Percentiles rank a stretch among this genome's conserved stretches.
phyloP scores from a whole-genome alignment of 495 filamentous ascomycete genomes.

The Aspergillus funiculosus region DNA sequence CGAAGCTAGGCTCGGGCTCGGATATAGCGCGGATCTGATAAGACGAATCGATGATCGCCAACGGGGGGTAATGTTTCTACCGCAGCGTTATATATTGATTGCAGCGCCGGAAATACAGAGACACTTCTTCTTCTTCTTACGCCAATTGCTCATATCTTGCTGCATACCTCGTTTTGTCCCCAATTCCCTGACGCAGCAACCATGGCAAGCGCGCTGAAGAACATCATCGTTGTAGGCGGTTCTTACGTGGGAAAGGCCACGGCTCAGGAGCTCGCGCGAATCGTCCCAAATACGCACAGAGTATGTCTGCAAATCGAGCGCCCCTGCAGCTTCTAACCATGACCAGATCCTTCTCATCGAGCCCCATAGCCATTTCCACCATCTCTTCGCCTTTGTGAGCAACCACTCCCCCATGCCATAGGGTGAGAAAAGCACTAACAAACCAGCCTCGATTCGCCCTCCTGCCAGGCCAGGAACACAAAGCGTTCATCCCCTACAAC shows the following conservation, averaged over 20 bases:
- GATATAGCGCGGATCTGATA: conserved; percentile 15
- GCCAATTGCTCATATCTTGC: too few relatives aligned
- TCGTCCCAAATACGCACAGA: conserved; percentile 35
- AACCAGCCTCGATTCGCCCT: conserved; percentile 47
- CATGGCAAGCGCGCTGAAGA: conserved; percentile 27
- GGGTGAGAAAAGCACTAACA: conserved; percentile 6
- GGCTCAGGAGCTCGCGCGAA: conserved; percentile 34
- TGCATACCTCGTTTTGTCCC: neutral
- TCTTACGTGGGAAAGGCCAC: conserved; percentile 39
- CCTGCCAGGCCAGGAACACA: conserved; percentile 45
- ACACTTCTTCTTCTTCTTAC: neutral
- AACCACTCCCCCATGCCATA: neutral
- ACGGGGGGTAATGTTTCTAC: conserved; percentile 9
- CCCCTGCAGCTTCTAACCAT: neutral
- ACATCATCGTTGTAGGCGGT: conserved; percentile 40
- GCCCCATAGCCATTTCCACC: conserved; percentile 50
- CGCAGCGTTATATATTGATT: neutral
- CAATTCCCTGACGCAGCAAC: neutral
- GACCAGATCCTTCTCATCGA: conserved; percentile 44
- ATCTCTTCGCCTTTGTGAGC: conserved; percentile 49
- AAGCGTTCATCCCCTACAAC: conserved; percentile 51
- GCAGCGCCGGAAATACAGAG: neutral
- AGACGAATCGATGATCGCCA: conserved; percentile 5
- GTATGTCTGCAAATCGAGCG: conserved; percentile 12
- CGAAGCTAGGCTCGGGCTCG: neutral